A percentile compares a stretch with the other conserved stretches of the same genome.
Conservation (phyloP, 108 stramenopile species). For the Phaeodactylum tricornutum region DNA sequence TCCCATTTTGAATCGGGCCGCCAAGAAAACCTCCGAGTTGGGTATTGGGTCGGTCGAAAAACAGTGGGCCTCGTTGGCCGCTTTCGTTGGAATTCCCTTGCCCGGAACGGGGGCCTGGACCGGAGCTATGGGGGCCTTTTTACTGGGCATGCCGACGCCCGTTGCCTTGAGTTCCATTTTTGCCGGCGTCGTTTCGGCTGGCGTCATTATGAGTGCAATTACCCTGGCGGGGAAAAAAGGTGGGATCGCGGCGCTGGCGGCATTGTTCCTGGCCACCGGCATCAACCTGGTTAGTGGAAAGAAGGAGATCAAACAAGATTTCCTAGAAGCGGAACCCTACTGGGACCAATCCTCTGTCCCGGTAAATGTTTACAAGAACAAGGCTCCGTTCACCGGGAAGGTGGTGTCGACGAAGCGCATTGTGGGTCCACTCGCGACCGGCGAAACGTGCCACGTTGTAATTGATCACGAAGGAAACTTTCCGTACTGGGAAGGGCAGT, state of each 20-base stretch:
- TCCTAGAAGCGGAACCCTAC: conserved; percentile 93
- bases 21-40: conserved; percentile 68
- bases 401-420: conserved; percentile 95
- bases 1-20: conserved; percentile 71
- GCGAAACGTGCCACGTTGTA: conserved; percentile 97
- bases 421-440: conserved; percentile 94
- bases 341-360: conserved; percentile 84
- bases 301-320: conserved; percentile 70
- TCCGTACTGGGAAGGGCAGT: conserved; percentile 98
- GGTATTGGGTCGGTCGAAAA: conserved; percentile 73
- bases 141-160: conserved; percentile 83
- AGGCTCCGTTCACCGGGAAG: conserved; percentile 92
- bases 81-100: conserved; percentile 93
- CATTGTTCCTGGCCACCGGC: conserved; percentile 47
- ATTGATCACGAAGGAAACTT: conserved; percentile 96
- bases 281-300: conserved; percentile 42
- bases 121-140: conserved; percentile 90
- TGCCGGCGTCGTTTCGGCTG: conserved; percentile 86
- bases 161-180: conserved; percentile 84
- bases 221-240: conserved; percentile 75
- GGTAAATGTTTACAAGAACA: conserved; percentile 94
- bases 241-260: conserved; percentile 59
- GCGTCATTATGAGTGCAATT: conserved; percentile 81
- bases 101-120: conserved; percentile 98
- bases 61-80: conserved; percentile 85